Base-by-base conservation (phyloP, 2,329 filamentous ascomycete species). In the Beauveria rudraprayagi region DNA sequence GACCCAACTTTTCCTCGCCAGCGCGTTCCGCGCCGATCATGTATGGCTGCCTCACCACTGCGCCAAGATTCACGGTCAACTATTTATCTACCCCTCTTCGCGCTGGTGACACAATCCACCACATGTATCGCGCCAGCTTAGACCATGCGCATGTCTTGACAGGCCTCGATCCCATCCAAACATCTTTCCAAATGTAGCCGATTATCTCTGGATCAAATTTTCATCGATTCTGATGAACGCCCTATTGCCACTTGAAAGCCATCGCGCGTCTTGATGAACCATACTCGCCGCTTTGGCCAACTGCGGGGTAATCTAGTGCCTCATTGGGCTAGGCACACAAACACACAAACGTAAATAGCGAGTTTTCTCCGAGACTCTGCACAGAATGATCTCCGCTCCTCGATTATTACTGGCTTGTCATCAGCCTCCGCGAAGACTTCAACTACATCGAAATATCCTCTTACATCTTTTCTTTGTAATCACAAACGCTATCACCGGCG, bases 291-390 rank as follows among this genome's bases (percentile, higher is more conserved):
- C 48, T 16, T 51, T 30, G 19, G 16, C 48, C 19, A 24, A 57
- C 55, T 57, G 55, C 55, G 55, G 55, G 55, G 55, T 57, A 57
- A 41, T 50, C 16, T 37, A 47, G 28, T 19, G 44, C 55, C 50
- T 53, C 10, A 30, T 37, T 24, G 50, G 51, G 19, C 30, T 17
- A 54, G 30, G 17, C 48, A 30, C 48, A 37, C 34, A 37, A 37
- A 37, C 34, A 37, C 34, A 37, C 14, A 11, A 37, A 37, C 19
- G 34, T 34, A 16, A 54, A 54, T 54, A 40, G 51, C 51, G 51
- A 54, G 51, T n/a, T 26, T 41, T 54, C 19, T 54, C 51, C 51
- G 51, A 54, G 51, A 7, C 7, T 37, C 30, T 19, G 40, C 34
- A 22, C 51, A 24, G 19, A 41, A 22, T 24, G 19, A 19, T 19